Base-by-base conservation (phyloP, 129 eudicot genomes). In the Ambrosia artemisiifolia region DNA sequence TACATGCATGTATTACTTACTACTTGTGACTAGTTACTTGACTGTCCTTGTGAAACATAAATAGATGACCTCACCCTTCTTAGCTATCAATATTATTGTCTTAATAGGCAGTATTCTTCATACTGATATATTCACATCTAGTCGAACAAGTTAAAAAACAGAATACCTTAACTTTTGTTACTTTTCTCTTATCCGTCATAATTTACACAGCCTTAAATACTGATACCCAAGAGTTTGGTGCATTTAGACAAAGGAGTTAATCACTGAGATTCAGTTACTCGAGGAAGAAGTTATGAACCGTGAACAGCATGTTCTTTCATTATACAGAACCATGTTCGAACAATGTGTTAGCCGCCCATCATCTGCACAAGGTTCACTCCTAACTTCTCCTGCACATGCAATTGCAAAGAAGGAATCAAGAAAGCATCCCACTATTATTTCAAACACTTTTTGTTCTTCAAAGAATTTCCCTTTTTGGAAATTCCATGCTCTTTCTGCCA, bases 201-300 rank as follows among this genome's bases (percentile, higher is more conserved):
- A 60, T 61, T 61, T 35, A 62, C 78, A 20, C 48, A 66, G 56
- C 67, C 48, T 81, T 24, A 75, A 20, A 12, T 75, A 5, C 69
- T 65, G 38, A 75, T 10, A 48, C 73, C 56, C 11, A 40, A 34
- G 9, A 44, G 11, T 67, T 56, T 50, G 70, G 19, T 72, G 61
- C 13, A 76, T 72, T 59, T 36, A 91, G 97, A 84, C 97, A 34
- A 86, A 91, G 75, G 96, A 88, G 78, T 78, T 91, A 75, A 82
- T 91, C 65, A 77, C 92, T 62, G 97, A 91, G 78, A 91, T 91
- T 67, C 96, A 91, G 74, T 78, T 81, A 75, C 97, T 91, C 10
- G 97, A 91, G 78, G 92, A 88, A 83, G 97, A 91, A 74, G 97
- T 88, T 69, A 81, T 91, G 50, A 88, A 91, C 69, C 79, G 91